phyloP scores from a whole-genome alignment of 148 eudicot genomes.

The Arctostaphylos glauca region DNA sequence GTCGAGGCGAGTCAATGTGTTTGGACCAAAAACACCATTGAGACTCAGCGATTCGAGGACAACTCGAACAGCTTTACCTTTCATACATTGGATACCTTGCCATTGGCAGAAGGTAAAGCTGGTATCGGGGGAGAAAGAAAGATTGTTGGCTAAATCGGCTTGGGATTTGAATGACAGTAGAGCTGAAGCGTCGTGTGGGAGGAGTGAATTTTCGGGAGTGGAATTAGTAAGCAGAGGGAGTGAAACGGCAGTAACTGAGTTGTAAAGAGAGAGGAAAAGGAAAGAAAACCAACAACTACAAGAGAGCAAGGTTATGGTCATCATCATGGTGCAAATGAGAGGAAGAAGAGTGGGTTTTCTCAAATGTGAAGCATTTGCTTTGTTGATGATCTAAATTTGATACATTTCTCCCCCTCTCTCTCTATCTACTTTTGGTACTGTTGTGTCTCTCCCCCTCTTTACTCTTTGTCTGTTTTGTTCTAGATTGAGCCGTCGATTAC shows the following conservation, averaged over 20 bases:
- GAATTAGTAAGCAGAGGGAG: conserved; percentile 11
- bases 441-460: too few species aligned
- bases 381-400: too few species aligned
- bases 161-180: conserved; percentile 45
- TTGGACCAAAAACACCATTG: conserved; percentile 50
- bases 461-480: too few species aligned
- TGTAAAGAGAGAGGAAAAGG: conserved; percentile 13
- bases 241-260: conserved; percentile 9
- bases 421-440: too few species aligned
- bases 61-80: conserved; percentile 50
- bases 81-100: conserved; percentile 67
- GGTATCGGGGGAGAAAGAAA: conserved; percentile 42
- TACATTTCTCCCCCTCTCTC: too few species aligned
- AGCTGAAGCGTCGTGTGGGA: conserved; percentile 38
- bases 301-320: not conserved
- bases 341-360: not conserved
- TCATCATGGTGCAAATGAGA: not conserved
- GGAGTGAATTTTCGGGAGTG: not conserved
- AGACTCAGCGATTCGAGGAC: conserved; percentile 32
- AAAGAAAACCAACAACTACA: not conserved
- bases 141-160: conserved; percentile 40
- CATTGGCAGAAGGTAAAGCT: conserved; percentile 49
- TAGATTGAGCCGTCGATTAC: too few species aligned
- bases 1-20: conserved; percentile 47
- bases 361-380: not conserved